phyloP scores from a whole-genome alignment of 768 basidiomycete genomes.

The Naganishia friedmannii region DNA sequence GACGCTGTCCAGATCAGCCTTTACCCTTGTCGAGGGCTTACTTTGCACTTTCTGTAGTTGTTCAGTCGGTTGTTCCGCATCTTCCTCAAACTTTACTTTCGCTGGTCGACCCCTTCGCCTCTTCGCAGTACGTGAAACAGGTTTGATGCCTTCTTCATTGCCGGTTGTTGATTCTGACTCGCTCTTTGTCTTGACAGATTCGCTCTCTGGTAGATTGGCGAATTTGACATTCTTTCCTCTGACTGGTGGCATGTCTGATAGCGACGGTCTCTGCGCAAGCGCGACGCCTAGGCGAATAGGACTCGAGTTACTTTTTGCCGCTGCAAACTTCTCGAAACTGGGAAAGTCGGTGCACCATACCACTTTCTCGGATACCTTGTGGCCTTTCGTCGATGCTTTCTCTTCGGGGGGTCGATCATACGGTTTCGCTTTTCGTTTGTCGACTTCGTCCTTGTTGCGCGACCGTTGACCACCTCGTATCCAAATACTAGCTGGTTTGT shows the following conservation, averaged over 20 bases:
- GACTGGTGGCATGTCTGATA: neutral
- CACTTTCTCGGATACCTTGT: neutral
- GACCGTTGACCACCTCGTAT: constrained; percentile 20
- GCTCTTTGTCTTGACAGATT: neutral
- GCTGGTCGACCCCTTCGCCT: neutral
- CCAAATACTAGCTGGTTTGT: constrained; percentile 5
- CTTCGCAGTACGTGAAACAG: neutral
- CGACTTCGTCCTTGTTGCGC: constrained; percentile 5
- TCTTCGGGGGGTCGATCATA: neutral
- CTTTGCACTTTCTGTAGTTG: neutral
- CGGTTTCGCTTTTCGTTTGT: neutral
- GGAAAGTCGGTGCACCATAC: constrained; percentile 14
- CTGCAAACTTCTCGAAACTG: constrained; percentile 1
- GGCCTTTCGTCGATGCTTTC: neutral
- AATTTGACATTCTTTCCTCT: neutral
- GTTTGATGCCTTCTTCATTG: neutral
- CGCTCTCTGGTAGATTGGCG: neutral
- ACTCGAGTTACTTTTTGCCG: neutral
- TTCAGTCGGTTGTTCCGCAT: neutral
- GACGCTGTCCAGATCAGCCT: neutral
- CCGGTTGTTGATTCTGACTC: neutral
- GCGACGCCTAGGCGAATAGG: neutral
- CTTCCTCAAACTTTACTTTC: neutral
- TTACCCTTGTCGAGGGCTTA: neutral
- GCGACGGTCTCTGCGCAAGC: neutral